These are phyloP conservation scores for Plectranthus barbatus DNA, from an alignment of 257 asterid species.

Conservation along the genomic window DNA sequence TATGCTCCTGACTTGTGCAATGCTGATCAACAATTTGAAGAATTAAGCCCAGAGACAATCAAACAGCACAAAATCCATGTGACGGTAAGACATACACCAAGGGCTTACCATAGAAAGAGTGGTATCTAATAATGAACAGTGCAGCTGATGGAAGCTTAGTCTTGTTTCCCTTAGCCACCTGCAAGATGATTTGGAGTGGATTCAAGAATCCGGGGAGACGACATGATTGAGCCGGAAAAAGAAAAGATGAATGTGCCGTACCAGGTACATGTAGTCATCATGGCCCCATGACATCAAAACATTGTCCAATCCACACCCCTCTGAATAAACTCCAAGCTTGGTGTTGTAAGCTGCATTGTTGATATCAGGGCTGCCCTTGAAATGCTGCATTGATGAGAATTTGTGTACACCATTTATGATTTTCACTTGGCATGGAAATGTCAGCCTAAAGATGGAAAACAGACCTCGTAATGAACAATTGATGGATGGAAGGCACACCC, in stretches of 20 bases:
- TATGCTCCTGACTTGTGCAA: slow-evolving; percentile 37
- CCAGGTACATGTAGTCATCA: slow-evolving; percentile 49
- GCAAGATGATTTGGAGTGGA: neutral
- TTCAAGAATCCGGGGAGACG: neutral
- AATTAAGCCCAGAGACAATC: neutral
- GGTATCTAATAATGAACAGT: slow-evolving; percentile 45
- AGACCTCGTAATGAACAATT: slow-evolving; percentile 33
- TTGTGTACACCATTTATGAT: neutral
- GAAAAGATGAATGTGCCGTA: neutral
- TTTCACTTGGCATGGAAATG: neutral
- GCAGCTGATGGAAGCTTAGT: slow-evolving; percentile 47
- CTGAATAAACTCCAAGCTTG: slow-evolving; percentile 29
- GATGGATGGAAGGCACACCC: slow-evolving; percentile 40
- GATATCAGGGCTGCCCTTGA: slow-evolving; percentile 27
- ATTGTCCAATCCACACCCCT: slow-evolving; percentile 41
- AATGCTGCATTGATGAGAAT: slow-evolving; percentile 23
- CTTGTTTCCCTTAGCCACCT: slow-evolving; percentile 48
- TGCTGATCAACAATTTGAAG: slow-evolving; percentile 15
- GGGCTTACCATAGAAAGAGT: slow-evolving; percentile 39
- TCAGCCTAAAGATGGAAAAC: neutral
- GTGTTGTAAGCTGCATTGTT: slow-evolving; percentile 26
- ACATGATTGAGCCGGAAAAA: neutral
- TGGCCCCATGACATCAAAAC: slow-evolving; percentile 46
- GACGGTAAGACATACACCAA: neutral
- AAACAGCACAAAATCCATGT: neutral